Base-by-base conservation (phyloP, 1,284 basidiomycete species). In the Moesziomyces aphidis region DNA sequence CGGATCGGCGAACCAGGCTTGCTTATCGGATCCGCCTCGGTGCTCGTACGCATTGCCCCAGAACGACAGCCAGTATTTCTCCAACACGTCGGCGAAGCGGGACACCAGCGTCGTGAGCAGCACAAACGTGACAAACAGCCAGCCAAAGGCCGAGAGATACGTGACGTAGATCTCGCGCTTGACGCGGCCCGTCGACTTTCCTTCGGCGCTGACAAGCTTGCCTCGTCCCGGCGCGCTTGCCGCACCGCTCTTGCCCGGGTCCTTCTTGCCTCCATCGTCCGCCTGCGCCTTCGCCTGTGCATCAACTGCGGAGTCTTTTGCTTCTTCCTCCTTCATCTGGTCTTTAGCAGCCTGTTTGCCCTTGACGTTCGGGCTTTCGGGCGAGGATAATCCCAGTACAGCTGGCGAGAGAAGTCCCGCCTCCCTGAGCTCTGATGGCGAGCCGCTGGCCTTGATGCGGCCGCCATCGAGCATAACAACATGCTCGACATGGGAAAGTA, bases 111-210 rank as follows among this genome's bases (percentile, higher is more conserved):
- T 50, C 47, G 44, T 55, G 19, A 61, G 51, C 34, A 73, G 36
- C 8, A 76, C 61, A n/a, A 65, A 5, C 4, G 51, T 36, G 5
- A 54, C 39, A 2, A 56, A 22, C 4, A 66, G 34, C 50, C 76
- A 83, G 11, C 72, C 77, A 7, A 86, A 86, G 0, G 87, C 85
- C 13, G 82, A 87, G 62, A 94, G 86, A 82, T 94, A 94, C 15
- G 89, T 90, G 70, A 90, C 90, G 83, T 94, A 94, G 48, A 93
- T 90, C 2, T 85, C 82, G 90, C 91, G 92, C 79, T 93, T 92
- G 39, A 94, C 92, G 54, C 89, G 88, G 3, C 92, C 92, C 1
- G 88, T 87, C 46, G 91, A 90, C 22, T 92, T 86, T 74, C 90
- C 90, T 80, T 92, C 91, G 55, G 90, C 90, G 64, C 90, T 88